phyloP scores from a whole-genome alignment of 768 basidiomycete species.

The Mycena venus region DNA sequence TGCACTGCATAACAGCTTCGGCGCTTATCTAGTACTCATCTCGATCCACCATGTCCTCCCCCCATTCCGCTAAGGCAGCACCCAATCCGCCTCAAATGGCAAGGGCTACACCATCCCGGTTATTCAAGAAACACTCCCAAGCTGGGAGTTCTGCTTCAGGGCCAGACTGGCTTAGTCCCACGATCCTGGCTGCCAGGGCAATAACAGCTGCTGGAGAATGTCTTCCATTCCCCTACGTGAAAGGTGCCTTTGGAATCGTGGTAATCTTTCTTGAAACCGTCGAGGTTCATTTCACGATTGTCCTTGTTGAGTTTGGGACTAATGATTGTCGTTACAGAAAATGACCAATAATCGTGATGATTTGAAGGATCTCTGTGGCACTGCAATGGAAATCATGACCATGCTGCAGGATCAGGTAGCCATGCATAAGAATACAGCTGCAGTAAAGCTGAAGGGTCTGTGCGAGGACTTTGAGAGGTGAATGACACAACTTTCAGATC shows the following conservation, averaged over 20 bases:
- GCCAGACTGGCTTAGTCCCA: background rate
- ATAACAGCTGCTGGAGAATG: constrained; percentile 10
- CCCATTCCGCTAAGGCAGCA: background rate
- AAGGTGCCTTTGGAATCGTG: constrained; percentile 3
- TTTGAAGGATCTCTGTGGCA: constrained; percentile 8
- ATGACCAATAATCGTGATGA: background rate
- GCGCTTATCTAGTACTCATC: constrained; percentile 2
- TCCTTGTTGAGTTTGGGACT: background rate
- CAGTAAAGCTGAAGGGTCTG: background rate
- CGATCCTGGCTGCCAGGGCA: background rate
- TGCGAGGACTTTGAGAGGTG: constrained; percentile 6
- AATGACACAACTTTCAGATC: background rate
- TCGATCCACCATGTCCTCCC: background rate
- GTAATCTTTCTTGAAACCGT: constrained; percentile 5
- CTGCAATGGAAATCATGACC: background rate
- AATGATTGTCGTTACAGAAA: background rate
- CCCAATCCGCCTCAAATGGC: constrained; percentile 3
- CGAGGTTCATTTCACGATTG: constrained; percentile 1
- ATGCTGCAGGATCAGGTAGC: background rate
- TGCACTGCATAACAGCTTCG: background rate
- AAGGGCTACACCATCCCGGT: constrained; percentile 1
- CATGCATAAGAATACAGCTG: background rate
- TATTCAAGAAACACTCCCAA: constrained; percentile 4
- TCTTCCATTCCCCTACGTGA: constrained; percentile 9
- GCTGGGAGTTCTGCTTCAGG: background rate